Evolutionary conservation across 768 basidiomycete genomes (phyloP), one percentile per base, ranked within the genome.

Genomic region (Sarcomyxa edulis): DNA sequence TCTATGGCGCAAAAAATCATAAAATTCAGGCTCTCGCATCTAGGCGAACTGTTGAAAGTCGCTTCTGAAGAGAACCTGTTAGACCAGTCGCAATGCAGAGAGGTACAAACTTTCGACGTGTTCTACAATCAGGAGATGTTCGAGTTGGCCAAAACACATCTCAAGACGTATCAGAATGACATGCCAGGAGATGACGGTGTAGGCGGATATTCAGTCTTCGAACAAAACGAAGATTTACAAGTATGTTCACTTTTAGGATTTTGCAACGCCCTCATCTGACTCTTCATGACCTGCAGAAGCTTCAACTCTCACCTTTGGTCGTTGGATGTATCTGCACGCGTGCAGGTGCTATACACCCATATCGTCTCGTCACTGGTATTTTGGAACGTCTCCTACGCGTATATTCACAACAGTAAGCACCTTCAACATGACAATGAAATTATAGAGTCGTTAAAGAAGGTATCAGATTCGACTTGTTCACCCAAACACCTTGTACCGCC

Each of bases 261-360:
- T 15, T 23, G 25, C 19, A 11, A 16, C 21, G 11, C 21, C 27
- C 20, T n/a, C 6, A 34, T 34, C 27, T 28, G 11, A 35, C 16
- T 14, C 36, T 25, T 10, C n/a, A 16, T 18, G 23, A 7, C 34
- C 14, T 18, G 6, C 41, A 85, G 83, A 62, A 57, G 40, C 66
- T 74, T 20, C 66, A 71, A 48, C 56, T 85, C 4, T 65, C 74
- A 0, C 51, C 58, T 3, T 49, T 61, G 0, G 65, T 64, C 2
- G 52, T 64, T 1, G 84, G 81, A 1, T 73, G 71, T 41, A 65
- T 85, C 29, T 52, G 62, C 9, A 74, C 71, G 18, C 56, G 56
- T 0, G 84, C 75, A 2, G 83, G 79, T 1, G 77, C 84, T 0
- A 57, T 81, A 20, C 81, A 86, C 42, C 79, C 84, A 1, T 87